A percentile compares a stretch with the other conserved stretches of the same genome.
Conservation (phyloP, 148 eudicot species). For the Rhododendron simsii region DNA sequence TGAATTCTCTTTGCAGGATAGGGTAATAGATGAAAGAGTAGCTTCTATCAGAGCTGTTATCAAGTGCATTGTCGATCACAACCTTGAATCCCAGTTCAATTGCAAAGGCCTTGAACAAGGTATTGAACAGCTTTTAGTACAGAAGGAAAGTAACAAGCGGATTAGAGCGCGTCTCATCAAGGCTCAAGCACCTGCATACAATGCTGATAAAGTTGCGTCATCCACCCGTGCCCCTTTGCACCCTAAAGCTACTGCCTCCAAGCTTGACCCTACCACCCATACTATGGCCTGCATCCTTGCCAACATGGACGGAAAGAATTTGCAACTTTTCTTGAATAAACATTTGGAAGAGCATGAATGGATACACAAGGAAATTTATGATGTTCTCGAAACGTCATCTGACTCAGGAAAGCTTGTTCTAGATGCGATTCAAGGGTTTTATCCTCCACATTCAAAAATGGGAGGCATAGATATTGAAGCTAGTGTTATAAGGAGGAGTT, state of each 20-base stretch:
- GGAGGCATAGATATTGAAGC: neutral
- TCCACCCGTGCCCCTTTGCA: neutral
- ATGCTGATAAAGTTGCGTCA: neutral
- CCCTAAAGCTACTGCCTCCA: neutral
- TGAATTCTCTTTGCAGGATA: constrained; percentile 17
- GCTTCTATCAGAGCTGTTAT: constrained; percentile 22
- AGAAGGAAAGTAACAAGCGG: neutral
- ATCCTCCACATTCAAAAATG: constrained; percentile 3
- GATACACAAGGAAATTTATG: constrained; percentile 6
- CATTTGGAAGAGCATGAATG: constrained; percentile 17
- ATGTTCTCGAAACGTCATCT: constrained; percentile 7
- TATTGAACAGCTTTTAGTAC: constrained; percentile 14
- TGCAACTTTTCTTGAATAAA: constrained; percentile 13
- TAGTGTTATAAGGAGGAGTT: constrained; percentile 1
- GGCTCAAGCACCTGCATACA: neutral
- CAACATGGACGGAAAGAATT: constrained; percentile 20
- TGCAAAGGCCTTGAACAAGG: constrained; percentile 15
- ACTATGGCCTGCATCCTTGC: constrained; percentile 3
- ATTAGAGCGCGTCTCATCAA: neutral
- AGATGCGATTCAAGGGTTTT: constrained; percentile 14
- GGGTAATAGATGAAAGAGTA: constrained; percentile 17
- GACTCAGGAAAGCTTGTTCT: constrained; percentile 20
- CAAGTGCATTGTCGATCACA: constrained; percentile 25
- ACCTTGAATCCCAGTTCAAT: constrained; percentile 23
- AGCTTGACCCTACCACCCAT: neutral